Evolutionary conservation across 495 filamentous ascomycete genomes (phyloP), one percentile per base, ranked within the genome.

Genomic region (Cladorrhinum samala): DNA sequence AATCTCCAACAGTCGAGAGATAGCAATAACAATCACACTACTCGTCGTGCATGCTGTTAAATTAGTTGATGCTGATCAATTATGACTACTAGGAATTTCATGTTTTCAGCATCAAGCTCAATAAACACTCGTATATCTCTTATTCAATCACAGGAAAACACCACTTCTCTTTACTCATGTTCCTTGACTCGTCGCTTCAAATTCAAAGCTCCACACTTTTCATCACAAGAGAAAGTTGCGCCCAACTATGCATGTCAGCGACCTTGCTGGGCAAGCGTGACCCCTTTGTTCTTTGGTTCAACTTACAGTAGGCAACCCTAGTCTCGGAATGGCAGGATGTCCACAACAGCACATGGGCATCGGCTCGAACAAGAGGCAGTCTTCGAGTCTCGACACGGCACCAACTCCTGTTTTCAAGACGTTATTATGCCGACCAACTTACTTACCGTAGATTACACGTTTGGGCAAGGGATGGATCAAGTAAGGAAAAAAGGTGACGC

Each of bases 261-360:
- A 33, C 11, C 27, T 33, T 33, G 11, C 11, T 33, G 6, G 5
- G 27, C 27, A n/a, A n/a, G n/a, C n/a, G n/a, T n/a, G n/a, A n/a
- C n/a, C n/a, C n/a, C n/a, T n/a, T n/a, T n/a, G n/a, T n/a, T n/a
- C n/a, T n/a, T n/a, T n/a, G n/a, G n/a, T n/a, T n/a, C n/a, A n/a
- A n/a, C n/a, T n/a, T n/a, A n/a, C n/a, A n/a, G 3, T 17, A 8
- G 9, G 5, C 13, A 16, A 47, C 5, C 25, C 39, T 2, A 20
- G 2, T n/a, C 20, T 23, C 14, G 43, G 25, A n/a, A 13, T 8
- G 16, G n/a, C 9, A 19, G 27, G 17, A 23, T 25, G 41, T 9
- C 20, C 42, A 21, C 57, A 59, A 37, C 57, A 59, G 44, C 57
- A 55, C 57, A 59, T 59, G 9, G 53, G 53, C 16, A 24, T 21